These are phyloP conservation scores for Cyberlindnera maclurae DNA, from an alignment of 805 yeast genomes.

Conservation along the genomic window DNA sequence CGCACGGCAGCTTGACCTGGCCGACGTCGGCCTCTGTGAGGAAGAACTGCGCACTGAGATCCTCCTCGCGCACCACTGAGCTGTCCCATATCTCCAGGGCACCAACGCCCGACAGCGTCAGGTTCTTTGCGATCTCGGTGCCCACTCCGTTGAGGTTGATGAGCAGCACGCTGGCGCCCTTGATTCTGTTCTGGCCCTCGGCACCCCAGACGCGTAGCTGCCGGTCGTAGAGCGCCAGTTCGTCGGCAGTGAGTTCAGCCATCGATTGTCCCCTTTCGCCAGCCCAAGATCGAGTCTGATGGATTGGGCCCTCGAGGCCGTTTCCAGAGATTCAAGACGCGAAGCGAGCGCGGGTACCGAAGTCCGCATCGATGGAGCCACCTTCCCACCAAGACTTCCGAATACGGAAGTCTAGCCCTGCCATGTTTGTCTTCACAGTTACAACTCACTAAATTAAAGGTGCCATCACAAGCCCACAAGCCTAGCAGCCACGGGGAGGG, in stretches of 20 bases:
- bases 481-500: neutral
- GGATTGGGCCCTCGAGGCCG: too few relatives aligned
- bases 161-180: slow-evolving; percentile 63
- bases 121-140: slow-evolving; percentile 74
- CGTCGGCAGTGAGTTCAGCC: slow-evolving; percentile 44
- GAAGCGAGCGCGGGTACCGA: too few relatives aligned
- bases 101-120: slow-evolving; percentile 86
- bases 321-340: too few relatives aligned
- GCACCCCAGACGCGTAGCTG: slow-evolving; percentile 96
- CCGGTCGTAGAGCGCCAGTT: slow-evolving; percentile 86
- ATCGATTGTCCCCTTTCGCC: too few relatives aligned
- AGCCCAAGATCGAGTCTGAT: too few relatives aligned
- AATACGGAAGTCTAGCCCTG: too few relatives aligned
- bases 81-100: slow-evolving; percentile 63
- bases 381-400: too few relatives aligned
- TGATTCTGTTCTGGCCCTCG: slow-evolving; percentile 75
- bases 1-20: slow-evolving; percentile 43
- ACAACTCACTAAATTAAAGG: too few relatives aligned
- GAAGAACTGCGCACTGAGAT: slow-evolving; percentile 71
- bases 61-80: slow-evolving; percentile 47
- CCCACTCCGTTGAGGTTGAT: slow-evolving; percentile 74
- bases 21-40: slow-evolving; percentile 53
- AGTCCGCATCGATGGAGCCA: too few relatives aligned
- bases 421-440: too few relatives aligned
- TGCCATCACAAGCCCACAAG: neutral